Evolutionary conservation across 192 early-diverging fungal genomes (phyloP), one percentile per base, ranked within the genome.

Genomic region (Lobosporangium transversale): DNA sequence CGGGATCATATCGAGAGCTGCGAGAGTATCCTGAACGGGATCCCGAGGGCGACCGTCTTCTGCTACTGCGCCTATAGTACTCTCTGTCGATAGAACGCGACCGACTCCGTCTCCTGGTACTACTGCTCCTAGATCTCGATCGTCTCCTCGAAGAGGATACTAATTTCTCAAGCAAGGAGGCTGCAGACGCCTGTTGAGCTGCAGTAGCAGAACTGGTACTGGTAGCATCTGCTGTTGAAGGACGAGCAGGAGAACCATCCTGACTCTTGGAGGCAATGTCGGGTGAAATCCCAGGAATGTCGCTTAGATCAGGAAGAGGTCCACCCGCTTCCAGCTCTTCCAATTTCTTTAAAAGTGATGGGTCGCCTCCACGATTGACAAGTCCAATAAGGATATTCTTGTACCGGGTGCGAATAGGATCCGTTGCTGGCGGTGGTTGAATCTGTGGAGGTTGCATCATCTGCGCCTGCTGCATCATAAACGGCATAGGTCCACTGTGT

Each of bases 381-480:
- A 76, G 64, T 51, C 52, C 58, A 30, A 76, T 76, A n/a, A 76
- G 23, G 10, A 67, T 66, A 20, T 76, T 76, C 24, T 67, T 76
- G n/a, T 62, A 59, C 4, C 44, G 37, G 21, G 64, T 61, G 14
- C 73, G 51, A 12, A 65, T 61, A 15, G 73, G 64, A 62, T 76
- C 73, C 58, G 67, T 20, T n/a, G 59, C 45, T 0, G 44, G 53
- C 0, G 51, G 18, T 51, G 44, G 53, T 20, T 53, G 24, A 6
- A 29, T n/a, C 37, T 70, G 68, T 32, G 53, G 43, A 23, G 64
- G 32, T n/a, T 66, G 71, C 71, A 76, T 76, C 57, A 66, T 59
- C 53, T 76, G 71, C 4, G 71, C 64, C 36, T 76, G 71, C 23
- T 76, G 71, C 24, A 76, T 43, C 64, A 76, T 61, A 24, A 67